phyloP scores from a whole-genome alignment of 805 yeast species.

The Lachancea mirantina region DNA sequence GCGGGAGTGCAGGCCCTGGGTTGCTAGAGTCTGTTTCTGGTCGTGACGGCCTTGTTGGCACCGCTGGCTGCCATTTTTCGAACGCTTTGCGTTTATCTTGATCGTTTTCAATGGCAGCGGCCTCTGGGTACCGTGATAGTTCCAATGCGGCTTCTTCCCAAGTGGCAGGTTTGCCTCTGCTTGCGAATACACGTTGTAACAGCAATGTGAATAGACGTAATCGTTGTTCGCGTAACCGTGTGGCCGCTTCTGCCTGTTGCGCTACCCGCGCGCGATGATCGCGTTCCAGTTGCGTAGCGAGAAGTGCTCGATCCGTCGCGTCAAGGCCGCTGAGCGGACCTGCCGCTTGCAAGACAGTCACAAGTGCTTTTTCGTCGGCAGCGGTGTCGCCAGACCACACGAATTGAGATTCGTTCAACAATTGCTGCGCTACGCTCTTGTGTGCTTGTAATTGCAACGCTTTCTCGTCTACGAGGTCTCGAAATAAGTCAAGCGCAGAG shows the following conservation, averaged over 20 bases:
- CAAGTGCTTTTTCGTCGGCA: constrained; percentile 10
- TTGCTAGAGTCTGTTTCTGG: constrained; percentile 10
- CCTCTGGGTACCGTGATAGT: constrained; percentile 30
- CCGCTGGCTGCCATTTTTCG: constrained; percentile 25
- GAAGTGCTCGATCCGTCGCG: constrained; percentile 23
- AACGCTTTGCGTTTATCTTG: constrained; percentile 27
- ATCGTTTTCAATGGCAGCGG: constrained; percentile 30
- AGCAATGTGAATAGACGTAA: constrained; percentile 22
- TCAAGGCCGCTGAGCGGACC: constrained; percentile 23
- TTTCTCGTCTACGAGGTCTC: constrained; percentile 65
- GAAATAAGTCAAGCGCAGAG: constrained; percentile 63
- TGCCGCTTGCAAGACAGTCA: constrained; percentile 15
- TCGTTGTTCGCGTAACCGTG: constrained; percentile 17
- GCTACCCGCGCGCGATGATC: constrained; percentile 20
- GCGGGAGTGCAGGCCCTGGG: constrained; percentile 14
- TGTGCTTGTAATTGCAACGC: constrained; percentile 48
- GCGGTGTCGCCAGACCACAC: constrained; percentile 20
- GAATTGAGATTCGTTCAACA: constrained; percentile 34
- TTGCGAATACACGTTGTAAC: constrained; percentile 18
- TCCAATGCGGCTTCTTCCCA: constrained; percentile 34
- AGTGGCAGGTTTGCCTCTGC: constrained; percentile 21
- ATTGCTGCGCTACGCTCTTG: constrained; percentile 51
- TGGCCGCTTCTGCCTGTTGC: constrained; percentile 16
- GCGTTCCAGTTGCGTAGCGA: constrained; percentile 24
- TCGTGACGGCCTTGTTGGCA: neutral